Evolutionary conservation across 805 yeast species (phyloP), one percentile per base, ranked within the genome.

Genomic region (Yarrowia hollandica): DNA sequence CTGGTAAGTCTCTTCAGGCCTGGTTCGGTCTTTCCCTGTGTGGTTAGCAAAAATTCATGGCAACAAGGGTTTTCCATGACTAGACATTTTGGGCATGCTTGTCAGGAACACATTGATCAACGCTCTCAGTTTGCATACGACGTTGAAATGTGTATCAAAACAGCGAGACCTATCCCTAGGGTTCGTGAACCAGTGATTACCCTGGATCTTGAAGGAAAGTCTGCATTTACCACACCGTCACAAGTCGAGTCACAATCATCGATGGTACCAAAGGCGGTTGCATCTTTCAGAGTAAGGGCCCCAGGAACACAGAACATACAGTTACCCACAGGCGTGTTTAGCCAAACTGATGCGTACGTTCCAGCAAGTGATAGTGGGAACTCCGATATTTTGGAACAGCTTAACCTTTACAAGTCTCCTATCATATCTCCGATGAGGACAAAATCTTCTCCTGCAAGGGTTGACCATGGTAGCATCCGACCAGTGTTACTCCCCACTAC

Each of bases 131-230:
- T 48, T 9, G 9, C 6, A 22, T 48, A 48, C 18, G 55, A 48
- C 15, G 55, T 48, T 8, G 55, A 48, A 11, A 48, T 48, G 55
- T 48, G 55, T 16, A 48, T 48, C 12, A 39, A n/a, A 16, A 48
- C 39, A 12, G 55, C 54, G n/a, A 44, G 19, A 44, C 54, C 54
- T 8, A 44, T 44, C 12, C 54, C 54, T 4, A 30, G 25, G n/a
- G 11, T 30, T 2, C 54, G 37, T n/a, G 37, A 44, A 4, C 37
- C 19, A 8, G 37, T 44, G 4, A 12, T 33, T 12, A 31, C 38
- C 10, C 8, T 48, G 16, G 18, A 19, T 16, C 18, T 28, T 14
- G 25, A 30, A n/a, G 35, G 35, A 14, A 28, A 18, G 5, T 35
- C 26, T 10, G 12, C 26, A 12, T 15, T 6, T 7, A 7, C 26